phyloP scores from a whole-genome alignment of 2,329 filamentous ascomycete genomes.

The Calonectria montana region DNA sequence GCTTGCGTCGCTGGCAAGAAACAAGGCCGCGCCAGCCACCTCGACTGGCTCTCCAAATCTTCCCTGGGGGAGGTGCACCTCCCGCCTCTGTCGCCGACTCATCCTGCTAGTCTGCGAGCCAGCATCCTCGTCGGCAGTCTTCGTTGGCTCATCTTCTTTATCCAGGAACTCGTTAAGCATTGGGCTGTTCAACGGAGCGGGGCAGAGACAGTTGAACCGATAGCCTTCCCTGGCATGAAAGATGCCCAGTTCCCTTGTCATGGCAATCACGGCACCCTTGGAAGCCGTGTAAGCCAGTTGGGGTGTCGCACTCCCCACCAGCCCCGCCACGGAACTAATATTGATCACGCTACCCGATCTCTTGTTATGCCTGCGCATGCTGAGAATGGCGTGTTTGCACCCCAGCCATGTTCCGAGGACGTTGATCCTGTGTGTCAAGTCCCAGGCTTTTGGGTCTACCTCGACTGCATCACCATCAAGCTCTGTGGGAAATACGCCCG shows the following conservation, averaged over 20 bases:
- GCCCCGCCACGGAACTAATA: conserved; percentile 77
- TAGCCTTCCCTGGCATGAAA: neutral
- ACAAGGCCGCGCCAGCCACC: neutral
- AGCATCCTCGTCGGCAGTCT: neutral
- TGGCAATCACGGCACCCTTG: conserved; percentile 72
- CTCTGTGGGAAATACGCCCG: conserved; percentile 90
- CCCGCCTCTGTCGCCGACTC: neutral
- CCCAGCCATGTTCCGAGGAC: conserved; percentile 97
- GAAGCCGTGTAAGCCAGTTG: conserved; percentile 82
- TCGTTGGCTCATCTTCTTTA: neutral
- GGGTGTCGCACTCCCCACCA: conserved; percentile 78
- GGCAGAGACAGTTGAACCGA: neutral
- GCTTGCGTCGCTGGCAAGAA: neutral
- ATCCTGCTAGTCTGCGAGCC: neutral
- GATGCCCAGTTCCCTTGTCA: conserved; percentile 1
- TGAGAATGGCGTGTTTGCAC: conserved; percentile 86
- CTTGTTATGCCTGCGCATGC: conserved; percentile 83
- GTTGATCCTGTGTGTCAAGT: conserved; percentile 90
- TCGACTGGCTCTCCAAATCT: neutral
- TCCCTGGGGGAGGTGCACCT: neutral
- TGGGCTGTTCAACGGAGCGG: neutral
- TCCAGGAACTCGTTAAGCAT: neutral
- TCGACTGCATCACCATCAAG: conserved; percentile 78
- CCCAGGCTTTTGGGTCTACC: conserved; percentile 90
- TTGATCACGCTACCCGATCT: conserved; percentile 78